Conservation (phyloP, 2,329 filamentous ascomycete genomes). For the Ascochyta lentis region DNA sequence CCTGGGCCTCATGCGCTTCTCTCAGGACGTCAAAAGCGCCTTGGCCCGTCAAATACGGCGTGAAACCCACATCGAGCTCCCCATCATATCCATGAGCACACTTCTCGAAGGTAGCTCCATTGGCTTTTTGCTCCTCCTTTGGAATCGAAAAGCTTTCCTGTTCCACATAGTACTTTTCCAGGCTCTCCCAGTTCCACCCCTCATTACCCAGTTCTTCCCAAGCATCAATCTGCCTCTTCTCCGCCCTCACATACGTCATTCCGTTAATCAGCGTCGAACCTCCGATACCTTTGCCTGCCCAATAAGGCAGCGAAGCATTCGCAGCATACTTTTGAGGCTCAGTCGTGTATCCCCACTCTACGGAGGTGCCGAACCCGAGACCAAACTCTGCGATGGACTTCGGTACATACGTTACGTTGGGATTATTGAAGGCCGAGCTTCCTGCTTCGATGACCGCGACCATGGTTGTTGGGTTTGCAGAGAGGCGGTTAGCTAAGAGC, state of each 20-base stretch:
- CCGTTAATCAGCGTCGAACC: constrained; percentile 55
- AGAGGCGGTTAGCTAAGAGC: constrained; percentile 39
- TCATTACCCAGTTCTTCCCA: constrained; percentile 45
- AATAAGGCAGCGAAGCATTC: constrained; percentile 36
- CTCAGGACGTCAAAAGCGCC: constrained; percentile 43
- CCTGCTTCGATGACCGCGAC: constrained; percentile 47
- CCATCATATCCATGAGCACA: constrained; percentile 32
- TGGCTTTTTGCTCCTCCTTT: constrained; percentile 17
- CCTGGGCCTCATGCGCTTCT: constrained; percentile 44
- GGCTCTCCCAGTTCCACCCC: constrained; percentile 42
- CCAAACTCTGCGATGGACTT: constrained; percentile 31
- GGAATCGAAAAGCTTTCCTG: constrained; percentile 38
- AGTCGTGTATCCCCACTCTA: constrained; percentile 53
- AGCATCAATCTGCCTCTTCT: constrained; percentile 41
- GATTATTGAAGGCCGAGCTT: constrained; percentile 37
- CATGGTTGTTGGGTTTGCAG: constrained; percentile 25
- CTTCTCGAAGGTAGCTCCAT: constrained; percentile 35
- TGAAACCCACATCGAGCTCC: constrained; percentile 39
- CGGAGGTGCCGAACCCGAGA: constrained; percentile 31
- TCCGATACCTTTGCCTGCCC: constrained; percentile 53
- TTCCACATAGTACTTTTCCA: constrained; percentile 38
- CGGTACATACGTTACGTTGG: constrained; percentile 37
- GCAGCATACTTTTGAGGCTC: constrained; percentile 48
- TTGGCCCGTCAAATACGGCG: constrained; percentile 32
- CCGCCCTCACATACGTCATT: constrained; percentile 46